Percentiles rank a stretch among this genome's conserved stretches.
These are phyloP conservation scores for Epithemia pelagica DNA, from an alignment of 108 stramenopile species.

Conservation along the genomic window DNA sequence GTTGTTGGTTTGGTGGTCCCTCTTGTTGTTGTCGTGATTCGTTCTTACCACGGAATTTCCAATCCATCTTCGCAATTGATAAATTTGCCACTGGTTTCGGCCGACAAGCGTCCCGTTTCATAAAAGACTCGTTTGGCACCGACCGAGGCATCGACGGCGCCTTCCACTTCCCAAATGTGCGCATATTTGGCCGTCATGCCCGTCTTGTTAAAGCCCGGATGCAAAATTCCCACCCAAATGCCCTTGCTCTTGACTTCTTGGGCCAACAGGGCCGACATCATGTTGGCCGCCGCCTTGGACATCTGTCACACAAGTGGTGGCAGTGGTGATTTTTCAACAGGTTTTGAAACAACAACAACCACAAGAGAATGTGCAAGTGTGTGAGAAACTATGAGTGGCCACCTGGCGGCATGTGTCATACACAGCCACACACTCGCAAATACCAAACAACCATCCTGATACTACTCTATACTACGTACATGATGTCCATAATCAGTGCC, in stretches of 20 bases:
- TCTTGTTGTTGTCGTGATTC: too few relatives aligned
- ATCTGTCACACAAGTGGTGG: too few relatives aligned
- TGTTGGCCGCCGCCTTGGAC: conserved; percentile 66
- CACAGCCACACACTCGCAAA: too few relatives aligned
- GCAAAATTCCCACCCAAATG: conserved; percentile 42
- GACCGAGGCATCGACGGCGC: conserved; percentile 36
- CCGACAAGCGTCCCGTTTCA: conserved; percentile 24
- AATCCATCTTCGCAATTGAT: conserved; percentile 60
- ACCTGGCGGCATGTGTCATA: too few relatives aligned
- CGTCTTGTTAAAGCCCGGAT: conserved; percentile 72
- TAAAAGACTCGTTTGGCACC: conserved; percentile 53
- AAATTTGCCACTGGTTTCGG: conserved; percentile 43
- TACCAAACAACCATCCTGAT: too few relatives aligned
- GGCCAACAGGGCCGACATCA: conserved; percentile 52
- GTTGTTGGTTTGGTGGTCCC: too few relatives aligned
- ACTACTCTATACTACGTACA: too few relatives aligned
- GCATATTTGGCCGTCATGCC: conserved; percentile 53
- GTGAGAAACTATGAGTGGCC: too few relatives aligned
- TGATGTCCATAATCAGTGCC: conserved; percentile 21
- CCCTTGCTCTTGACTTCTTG: conserved; percentile 46
- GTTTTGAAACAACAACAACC: too few relatives aligned
- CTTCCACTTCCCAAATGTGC: conserved; percentile 49
- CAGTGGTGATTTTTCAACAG: conserved; percentile 23
- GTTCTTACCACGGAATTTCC: conserved; percentile 54
- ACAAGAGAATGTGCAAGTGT: too few relatives aligned